phyloP scores from a whole-genome alignment of 495 filamentous ascomycete genomes.

The Coniosporium apollinis region DNA sequence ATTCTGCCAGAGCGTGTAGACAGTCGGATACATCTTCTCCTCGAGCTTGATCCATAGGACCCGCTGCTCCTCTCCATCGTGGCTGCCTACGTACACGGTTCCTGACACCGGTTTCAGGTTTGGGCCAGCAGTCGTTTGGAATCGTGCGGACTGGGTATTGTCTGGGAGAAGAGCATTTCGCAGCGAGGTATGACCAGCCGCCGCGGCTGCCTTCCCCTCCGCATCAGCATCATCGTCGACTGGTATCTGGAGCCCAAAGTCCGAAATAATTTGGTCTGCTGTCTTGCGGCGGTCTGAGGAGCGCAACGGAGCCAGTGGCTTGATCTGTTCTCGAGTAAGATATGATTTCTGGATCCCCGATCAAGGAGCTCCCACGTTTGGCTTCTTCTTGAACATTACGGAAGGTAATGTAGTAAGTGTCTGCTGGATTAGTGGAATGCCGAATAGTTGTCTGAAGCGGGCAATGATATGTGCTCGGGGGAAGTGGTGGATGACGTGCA shows the following conservation, averaged over 20 bases:
- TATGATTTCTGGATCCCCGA: not conserved
- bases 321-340: conserved; percentile 34
- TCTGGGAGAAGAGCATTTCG: conserved; percentile 50
- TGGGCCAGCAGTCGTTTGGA: conserved; percentile 52
- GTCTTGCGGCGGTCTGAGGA: conserved; percentile 56
- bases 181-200: conserved; percentile 33
- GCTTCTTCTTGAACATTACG: conserved; percentile 84
- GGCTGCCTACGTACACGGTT: conserved; percentile 46
- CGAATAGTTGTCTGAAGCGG: too few relatives aligned
- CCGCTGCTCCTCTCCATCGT: conserved; percentile 39
- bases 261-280: conserved; percentile 51
- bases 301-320: conserved; percentile 48
- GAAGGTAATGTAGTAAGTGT: too few relatives aligned
- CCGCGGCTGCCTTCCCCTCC: conserved; percentile 25
- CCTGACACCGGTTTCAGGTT: conserved; percentile 46
- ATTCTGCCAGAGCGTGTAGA: conserved; percentile 54
- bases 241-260: conserved; percentile 38
- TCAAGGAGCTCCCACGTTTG: conserved; percentile 30
- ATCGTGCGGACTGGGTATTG: conserved; percentile 44
- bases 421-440: too few relatives aligned
- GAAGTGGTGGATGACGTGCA: too few relatives aligned
- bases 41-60: conserved; percentile 56
- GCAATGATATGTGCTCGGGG: too few relatives aligned
- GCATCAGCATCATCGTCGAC: conserved; percentile 19
- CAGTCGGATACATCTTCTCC: conserved; percentile 48